Conservation (phyloP, 2,329 filamentous ascomycete species). For the Fusarium pseudocircinatum region DNA sequence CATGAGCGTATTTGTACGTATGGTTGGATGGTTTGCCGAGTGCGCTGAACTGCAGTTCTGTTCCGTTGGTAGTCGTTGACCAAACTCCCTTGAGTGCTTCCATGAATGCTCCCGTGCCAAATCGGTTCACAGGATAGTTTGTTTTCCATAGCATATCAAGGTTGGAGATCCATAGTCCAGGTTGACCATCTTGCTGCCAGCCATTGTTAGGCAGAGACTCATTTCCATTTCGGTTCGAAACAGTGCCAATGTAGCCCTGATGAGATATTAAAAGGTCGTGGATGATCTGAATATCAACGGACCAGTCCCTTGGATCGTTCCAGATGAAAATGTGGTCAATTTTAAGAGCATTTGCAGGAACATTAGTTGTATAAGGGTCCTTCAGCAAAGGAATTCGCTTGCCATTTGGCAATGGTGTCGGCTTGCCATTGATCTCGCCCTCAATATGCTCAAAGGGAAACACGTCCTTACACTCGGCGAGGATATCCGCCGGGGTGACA, state of each 20-base stretch:
- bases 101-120: slow-evolving; percentile 92
- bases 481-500: slow-evolving; percentile 85
- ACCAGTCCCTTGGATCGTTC: slow-evolving; percentile 97
- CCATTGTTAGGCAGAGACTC: slow-evolving; percentile 72
- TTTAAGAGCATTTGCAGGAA: slow-evolving; percentile 64
- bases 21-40: slow-evolving; percentile 84
- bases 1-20: slow-evolving; percentile 84
- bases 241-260: slow-evolving; percentile 82
- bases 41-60: slow-evolving; percentile 68
- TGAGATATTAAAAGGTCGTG: slow-evolving; percentile 83
- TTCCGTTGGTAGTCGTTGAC: slow-evolving; percentile 73
- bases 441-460: slow-evolving; percentile 78
- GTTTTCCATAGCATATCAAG: slow-evolving; percentile 91
- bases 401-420: slow-evolving; percentile 46
- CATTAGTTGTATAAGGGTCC: slow-evolving; percentile 49
- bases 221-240: slow-evolving; percentile 77
- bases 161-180: slow-evolving; percentile 87
- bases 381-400: slow-evolving; percentile 45
- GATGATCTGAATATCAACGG: slow-evolving; percentile 85
- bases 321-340: slow-evolving; percentile 94
- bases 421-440: slow-evolving; percentile 44
- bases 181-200: slow-evolving; percentile 86
- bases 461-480: slow-evolving; percentile 75
- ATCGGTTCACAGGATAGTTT: slow-evolving; percentile 81
- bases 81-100: slow-evolving; percentile 84